Evolutionary conservation across 2,329 filamentous ascomycete species (phyloP).

Genomic region (Diplodia seriata): DNA sequence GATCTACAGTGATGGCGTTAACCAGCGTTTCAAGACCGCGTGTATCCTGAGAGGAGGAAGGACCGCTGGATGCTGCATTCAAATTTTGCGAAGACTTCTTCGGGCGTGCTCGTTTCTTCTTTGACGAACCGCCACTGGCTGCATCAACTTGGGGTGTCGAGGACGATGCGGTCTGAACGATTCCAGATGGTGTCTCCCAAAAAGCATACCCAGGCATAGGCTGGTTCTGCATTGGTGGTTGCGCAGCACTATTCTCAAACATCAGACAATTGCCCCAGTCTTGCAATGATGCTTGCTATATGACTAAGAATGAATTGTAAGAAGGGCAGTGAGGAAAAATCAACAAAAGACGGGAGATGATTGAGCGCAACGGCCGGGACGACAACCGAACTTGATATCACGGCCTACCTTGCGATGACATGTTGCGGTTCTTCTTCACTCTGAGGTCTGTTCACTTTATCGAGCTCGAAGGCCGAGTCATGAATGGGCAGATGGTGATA

Average conservation of each 20-base stretch:
- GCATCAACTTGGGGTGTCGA: neutral
- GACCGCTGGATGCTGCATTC: neutral
- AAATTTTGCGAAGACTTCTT: neutral
- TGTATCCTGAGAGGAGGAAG: conserved; percentile 5
- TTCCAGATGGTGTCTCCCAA: neutral
- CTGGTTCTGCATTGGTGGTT: neutral
- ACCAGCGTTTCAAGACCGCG: conserved; percentile 7
- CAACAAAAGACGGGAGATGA: neutral
- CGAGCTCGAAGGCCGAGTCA: neutral
- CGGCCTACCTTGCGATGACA: neutral
- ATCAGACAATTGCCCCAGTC: neutral
- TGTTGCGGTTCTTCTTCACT: neutral
- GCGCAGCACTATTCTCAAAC: neutral
- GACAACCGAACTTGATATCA: neutral
- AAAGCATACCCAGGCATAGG: neutral
- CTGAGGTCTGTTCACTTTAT: neutral
- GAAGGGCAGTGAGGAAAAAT: neutral
- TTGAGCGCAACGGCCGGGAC: too few relatives aligned
- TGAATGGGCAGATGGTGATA: conserved; percentile 24
- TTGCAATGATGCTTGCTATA: neutral
- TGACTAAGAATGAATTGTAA: neutral
- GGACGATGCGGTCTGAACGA: neutral
- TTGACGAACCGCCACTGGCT: neutral
- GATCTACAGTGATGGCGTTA: conserved; percentile 10
- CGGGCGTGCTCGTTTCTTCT: conserved; percentile 7